Base-by-base conservation (phyloP, 108 stramenopile species). In the Mayamaea pseudoterrestris region DNA sequence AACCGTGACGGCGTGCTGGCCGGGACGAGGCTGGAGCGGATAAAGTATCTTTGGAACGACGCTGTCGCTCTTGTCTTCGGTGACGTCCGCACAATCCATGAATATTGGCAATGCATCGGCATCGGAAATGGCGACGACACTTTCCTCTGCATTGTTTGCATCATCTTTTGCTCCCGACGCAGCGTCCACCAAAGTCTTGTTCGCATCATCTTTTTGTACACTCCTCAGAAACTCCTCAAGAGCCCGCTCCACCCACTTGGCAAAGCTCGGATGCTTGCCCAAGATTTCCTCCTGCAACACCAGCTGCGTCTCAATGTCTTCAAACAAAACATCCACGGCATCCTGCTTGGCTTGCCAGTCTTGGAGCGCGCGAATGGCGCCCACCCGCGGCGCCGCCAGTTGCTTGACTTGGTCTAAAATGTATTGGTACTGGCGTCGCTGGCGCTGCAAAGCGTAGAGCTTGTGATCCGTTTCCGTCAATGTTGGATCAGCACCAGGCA, bases 311-410 rank as follows among this genome's bases (percentile, higher is more conserved):
- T 78, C 75, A 20, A 83, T 50, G 22, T 45, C 34, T 44, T 88
- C 86, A 64, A 80, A 88, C 27, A 88, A 47, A 40, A 50, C 74
- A 56, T 88, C 86, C 12, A 88, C 76, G 5, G 68, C 65, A 41
- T 73, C 71, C 48, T 83, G 80, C 37, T 73, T 77, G 7, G 69
- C 71, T 16, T 75, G 54, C 72, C 76, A 73, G 5, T 41, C 35
- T 13, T 26, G 24, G 18, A 69, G 47, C n/a, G 55, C 41, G n/a
- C 66, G 28, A 0, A 83, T 73, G 4, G 40, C 44, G 14, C 32
- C 44, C 4, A 83, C 30, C 58, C 65, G 26, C 24, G 67, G 53
- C 48, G 53, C 22, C 9, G 75, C 76, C 14, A 73, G 13, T 40
- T 53, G 52, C 13, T 57, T 44, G 3, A 78, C 74, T 34, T 55